phyloP scores from a whole-genome alignment of 108 stramenopile species.

The Pseudonitzschia multiseries region DNA sequence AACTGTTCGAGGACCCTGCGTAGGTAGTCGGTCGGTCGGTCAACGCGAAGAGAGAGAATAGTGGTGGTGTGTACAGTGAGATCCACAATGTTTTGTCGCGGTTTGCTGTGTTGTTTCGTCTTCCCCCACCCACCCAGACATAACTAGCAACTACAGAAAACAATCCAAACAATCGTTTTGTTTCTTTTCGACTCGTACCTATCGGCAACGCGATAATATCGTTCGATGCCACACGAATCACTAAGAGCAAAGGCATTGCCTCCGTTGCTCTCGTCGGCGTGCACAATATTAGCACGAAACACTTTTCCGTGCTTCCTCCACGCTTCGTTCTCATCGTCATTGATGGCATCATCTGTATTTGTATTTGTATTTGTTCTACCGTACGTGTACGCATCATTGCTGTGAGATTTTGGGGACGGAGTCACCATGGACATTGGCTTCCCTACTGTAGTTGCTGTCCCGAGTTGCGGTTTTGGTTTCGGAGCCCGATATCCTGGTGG shows the following conservation, averaged over 20 bases:
- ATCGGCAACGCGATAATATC: constrained; percentile 46
- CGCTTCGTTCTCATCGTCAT: constrained; percentile 5
- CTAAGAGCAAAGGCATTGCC: constrained; percentile 35
- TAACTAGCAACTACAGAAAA: too few relatives aligned
- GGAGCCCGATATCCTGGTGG: too few relatives aligned
- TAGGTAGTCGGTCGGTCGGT: too few relatives aligned
- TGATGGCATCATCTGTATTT: not conserved
- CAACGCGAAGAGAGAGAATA: not conserved
- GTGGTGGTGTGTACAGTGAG: not conserved
- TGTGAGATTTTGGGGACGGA: not conserved
- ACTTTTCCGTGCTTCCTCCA: constrained; percentile 49
- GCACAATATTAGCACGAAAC: constrained; percentile 35
- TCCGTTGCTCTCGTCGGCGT: constrained; percentile 36
- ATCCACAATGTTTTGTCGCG: not conserved
- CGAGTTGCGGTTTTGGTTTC: not conserved
- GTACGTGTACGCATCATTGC: not conserved
- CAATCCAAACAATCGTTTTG: too few relatives aligned
- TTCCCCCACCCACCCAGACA: too few relatives aligned
- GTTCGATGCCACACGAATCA: constrained; percentile 39
- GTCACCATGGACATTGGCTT: not conserved
- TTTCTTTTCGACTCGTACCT: constrained; percentile 12
- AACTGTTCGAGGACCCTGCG: constrained; percentile 56
- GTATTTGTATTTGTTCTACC: not conserved
- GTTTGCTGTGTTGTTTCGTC: too few relatives aligned
- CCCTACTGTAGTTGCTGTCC: not conserved